Base-by-base conservation (phyloP, 768 basidiomycete genomes). In the Asterophora lycoperdoides region DNA sequence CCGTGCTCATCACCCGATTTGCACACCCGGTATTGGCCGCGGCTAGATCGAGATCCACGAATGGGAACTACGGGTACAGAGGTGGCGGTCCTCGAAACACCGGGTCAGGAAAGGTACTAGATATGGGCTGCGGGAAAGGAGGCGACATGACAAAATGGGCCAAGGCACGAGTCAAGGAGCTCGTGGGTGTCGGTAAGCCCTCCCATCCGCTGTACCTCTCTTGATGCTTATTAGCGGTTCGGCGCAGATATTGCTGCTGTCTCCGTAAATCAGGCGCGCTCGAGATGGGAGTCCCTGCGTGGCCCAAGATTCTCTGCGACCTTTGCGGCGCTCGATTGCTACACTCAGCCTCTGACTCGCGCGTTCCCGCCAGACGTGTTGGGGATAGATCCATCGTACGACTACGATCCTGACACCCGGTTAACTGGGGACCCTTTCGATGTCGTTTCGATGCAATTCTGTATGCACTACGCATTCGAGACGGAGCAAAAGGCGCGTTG, bases 381-480 rank as follows among this genome's bases (percentile, higher is more conserved):
- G 19, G 71, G 69, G 10, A 46, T 52, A 40, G 60, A 61, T 52
- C 47, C 55, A 17, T 52, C 54, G 6, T 61, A 61, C 38, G 43
- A 48, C 14, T 37, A 57, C 30, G 41, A 52, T 13, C 30, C 37
- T 23, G 52, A 52, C 18, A n/a, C 36, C 7, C 50, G 40, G 8
- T 29, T 57, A 6, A 54, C 50, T 9, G 60, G 60, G 0, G 74
- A 77, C 26, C 84, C 84, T 5, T 96, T 96, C 61, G 96, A 98
- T 61, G 90, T 93, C 48, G 93, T 98, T 5, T 90, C 92, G 2
- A 91, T 97, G 92, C 96, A 99, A 64, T 99, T 99, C 65, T 98
- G 96, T 68, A 97, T 99, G 90, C 96, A 99, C 65, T 98, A 99
- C 62, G 96, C 96, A 7, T 98, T 99, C 64, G 93, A 98, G 66